Conservation (phyloP, 176 grass and related monocot species). For the Oryza australiensis region DNA sequence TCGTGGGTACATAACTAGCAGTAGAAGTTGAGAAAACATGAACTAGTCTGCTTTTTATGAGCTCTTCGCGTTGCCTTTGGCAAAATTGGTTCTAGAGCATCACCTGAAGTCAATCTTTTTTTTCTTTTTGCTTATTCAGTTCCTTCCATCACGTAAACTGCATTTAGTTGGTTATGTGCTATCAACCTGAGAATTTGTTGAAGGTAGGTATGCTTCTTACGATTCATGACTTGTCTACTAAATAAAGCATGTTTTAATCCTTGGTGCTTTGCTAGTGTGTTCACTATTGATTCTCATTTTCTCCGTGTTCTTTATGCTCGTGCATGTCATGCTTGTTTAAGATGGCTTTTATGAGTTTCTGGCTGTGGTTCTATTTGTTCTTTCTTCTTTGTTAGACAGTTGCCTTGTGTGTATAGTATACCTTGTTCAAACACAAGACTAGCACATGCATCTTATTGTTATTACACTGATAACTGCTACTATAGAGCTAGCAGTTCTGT, state of each 20-base stretch:
- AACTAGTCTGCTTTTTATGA: background rate
- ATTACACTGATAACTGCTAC: background rate
- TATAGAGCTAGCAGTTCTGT: background rate
- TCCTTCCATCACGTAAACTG: background rate
- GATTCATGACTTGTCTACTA: background rate
- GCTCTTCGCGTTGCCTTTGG: background rate
- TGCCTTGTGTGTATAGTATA: background rate
- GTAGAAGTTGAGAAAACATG: background rate
- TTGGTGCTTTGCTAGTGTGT: background rate
- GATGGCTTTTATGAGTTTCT: background rate
- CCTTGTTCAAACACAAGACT: background rate
- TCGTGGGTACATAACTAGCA: background rate
- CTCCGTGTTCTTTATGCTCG: background rate
- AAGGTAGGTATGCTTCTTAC: background rate
- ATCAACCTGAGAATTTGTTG: background rate
- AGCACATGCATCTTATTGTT: background rate
- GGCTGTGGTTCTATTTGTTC: background rate
- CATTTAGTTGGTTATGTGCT: background rate
- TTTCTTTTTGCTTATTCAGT: background rate
- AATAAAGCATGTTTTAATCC: background rate
- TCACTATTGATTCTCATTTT: background rate
- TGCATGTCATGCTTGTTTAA: background rate
- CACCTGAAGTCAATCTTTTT: background rate
- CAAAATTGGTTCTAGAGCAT: background rate
- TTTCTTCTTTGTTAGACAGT: constrained; percentile 3